Percentiles rank a stretch among this genome's conserved stretches.
Conservation (phyloP, 2,329 filamentous ascomycete species). For the Lecanicillium sp. region DNA sequence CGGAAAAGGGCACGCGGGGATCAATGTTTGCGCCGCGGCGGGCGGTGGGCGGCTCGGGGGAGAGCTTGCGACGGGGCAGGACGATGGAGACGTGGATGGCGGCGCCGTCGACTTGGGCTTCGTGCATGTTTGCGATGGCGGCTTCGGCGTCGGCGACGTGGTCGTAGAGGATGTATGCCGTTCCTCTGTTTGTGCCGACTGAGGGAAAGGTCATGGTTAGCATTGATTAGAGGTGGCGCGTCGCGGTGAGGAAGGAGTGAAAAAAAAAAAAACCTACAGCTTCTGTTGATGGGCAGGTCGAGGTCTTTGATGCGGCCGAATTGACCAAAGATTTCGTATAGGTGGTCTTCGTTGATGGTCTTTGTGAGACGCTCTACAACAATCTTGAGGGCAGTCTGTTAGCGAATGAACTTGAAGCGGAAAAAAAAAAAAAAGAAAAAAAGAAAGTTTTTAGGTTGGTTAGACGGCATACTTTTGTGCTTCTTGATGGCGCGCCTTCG, state of each 20-base stretch:
- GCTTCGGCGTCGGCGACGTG: conserved; percentile 72
- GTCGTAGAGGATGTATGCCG: conserved; percentile 83
- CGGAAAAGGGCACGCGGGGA: conserved; percentile 30
- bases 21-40: conserved; percentile 54
- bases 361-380: conserved; percentile 94
- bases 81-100: conserved; percentile 84
- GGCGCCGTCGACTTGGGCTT: conserved; percentile 83
- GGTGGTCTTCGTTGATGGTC: conserved; percentile 82
- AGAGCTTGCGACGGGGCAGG: conserved; percentile 74
- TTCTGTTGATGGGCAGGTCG: conserved; percentile 81
- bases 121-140: conserved; percentile 95
- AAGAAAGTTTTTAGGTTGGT: conserved; percentile 4
- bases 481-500: conserved; percentile 30
- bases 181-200: conserved; percentile 88
- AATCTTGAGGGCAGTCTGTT: conserved; percentile 48
- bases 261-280: conserved; percentile 50
- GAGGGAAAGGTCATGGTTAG: conserved; percentile 4
- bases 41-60: conserved; percentile 66
- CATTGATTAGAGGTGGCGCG: background rate
- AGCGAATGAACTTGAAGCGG: background rate
- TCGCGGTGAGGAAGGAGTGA: background rate
- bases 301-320: conserved; percentile 83
- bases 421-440: no score
- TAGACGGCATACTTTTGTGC: conserved; percentile 51
- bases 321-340: conserved; percentile 84